A percentile compares a stretch with the other conserved stretches of the same genome.
These are phyloP conservation scores for Moricandia arvensis DNA, from an alignment of 345 rosid species.

Conservation along the genomic window DNA sequence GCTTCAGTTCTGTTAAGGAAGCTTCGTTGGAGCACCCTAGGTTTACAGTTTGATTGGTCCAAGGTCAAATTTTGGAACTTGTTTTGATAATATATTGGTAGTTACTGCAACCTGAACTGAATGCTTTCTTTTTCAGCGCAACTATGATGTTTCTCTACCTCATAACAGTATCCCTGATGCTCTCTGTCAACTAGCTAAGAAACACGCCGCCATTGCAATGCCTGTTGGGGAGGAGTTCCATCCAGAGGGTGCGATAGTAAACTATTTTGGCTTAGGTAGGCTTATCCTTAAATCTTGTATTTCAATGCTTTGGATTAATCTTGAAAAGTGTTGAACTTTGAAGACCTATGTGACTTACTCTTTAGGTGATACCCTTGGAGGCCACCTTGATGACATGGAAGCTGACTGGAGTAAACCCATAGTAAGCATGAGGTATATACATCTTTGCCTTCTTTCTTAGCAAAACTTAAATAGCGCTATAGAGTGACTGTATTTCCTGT, in stretches of 20 bases:
- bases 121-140: slow-evolving; percentile 49
- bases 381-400: slow-evolving; percentile 98
- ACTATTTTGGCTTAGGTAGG: slow-evolving; percentile 79
- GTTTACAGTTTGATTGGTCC: slow-evolving; percentile 94
- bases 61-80: slow-evolving; percentile 43
- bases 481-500: not conserved
- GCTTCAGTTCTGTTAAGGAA: slow-evolving; percentile 63
- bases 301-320: not conserved
- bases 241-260: slow-evolving; percentile 92
- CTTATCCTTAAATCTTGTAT: not conserved
- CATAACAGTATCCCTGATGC: slow-evolving; percentile 80
- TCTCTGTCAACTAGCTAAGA: slow-evolving; percentile 72
- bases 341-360: not conserved
- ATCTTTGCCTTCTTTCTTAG: not conserved
- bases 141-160: slow-evolving; percentile 75
- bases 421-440: slow-evolving; percentile 89
- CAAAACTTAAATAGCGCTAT: not conserved
- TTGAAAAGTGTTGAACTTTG: not conserved
- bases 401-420: slow-evolving; percentile 94
- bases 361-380: slow-evolving; percentile 91
- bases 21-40: slow-evolving; percentile 93
- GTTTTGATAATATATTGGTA: slow-evolving; percentile 1
- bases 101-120: not conserved
- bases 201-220: slow-evolving; percentile 75
- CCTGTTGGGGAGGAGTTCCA: slow-evolving; percentile 68